Base-by-base conservation (phyloP, 1,139 yeast genomes). In the Hemisphaericaspora xylanilytica region DNA sequence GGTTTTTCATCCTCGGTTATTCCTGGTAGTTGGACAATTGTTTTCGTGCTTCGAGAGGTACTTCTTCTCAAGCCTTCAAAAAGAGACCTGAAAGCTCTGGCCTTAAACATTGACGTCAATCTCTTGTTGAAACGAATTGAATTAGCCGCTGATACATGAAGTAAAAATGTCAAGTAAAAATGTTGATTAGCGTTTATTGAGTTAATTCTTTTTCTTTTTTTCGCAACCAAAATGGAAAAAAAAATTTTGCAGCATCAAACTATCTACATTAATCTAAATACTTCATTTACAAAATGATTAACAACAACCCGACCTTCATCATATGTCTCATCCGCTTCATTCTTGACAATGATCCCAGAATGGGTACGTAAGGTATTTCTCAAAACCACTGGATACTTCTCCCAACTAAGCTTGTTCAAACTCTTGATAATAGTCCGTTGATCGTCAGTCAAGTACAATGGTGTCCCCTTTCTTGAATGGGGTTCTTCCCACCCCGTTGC, bases 261-360 rank as follows among this genome's bases (percentile, higher is more conserved):
- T 46, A 22, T 10, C 41, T 46, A 22, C 11, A 12, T 20, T 17
- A 41, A 40, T 39, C 50, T 42, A 47, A 67, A 65, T 4, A 56
- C 58, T 39, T 65, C 59, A 2, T 71, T 63, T 11, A 82, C 63
- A 70, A 85, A 82, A 56, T 87, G 96, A 30, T 61, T 59, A 14
- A 87, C 75, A 3, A 84, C 85, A 1, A 68, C 56, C 51, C 79
- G 75, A 0, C 96, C 96, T 57, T 87, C 95, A 25, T 65, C 76
- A 44, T 74, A 79, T 16, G 67, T 59, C 16, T 73, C 71, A 27
- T 75, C 75, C 4, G 4, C 20, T 11, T 61, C 61, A 42, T 71
- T 75, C 40, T 95, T 71, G 28, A 81, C 85, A 42, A 87, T 84
- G 1, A 87, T 82, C 2, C 92, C 95, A 2, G 95, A 88, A 53